phyloP scores from a whole-genome alignment of 495 filamentous ascomycete species.

The Sordaria brevicollis region DNA sequence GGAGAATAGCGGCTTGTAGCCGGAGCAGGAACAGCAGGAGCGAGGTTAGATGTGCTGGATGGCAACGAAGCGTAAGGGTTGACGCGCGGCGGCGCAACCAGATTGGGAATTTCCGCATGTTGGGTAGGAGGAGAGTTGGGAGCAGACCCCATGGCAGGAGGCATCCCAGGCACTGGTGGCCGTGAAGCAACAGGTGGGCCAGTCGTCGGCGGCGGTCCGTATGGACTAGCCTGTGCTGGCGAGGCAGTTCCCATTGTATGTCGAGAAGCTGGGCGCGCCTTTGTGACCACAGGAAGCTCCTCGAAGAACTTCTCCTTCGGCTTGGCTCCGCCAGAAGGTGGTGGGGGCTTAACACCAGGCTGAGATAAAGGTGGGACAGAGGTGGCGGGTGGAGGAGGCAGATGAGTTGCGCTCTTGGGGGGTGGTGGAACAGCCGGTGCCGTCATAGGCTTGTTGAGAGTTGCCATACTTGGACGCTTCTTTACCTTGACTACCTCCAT shows the following conservation, averaged over 20 bases:
- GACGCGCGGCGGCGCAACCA: slow-evolving; percentile 47
- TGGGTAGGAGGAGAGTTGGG: slow-evolving; percentile 10
- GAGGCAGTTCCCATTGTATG: slow-evolving; percentile 25
- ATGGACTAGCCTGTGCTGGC: slow-evolving; percentile 27
- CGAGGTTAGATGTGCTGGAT: slow-evolving; percentile 28
- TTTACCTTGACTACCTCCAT: slow-evolving; percentile 70
- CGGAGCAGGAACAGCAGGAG: slow-evolving; percentile 31
- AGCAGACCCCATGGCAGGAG: neutral
- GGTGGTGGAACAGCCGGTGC: slow-evolving; percentile 33
- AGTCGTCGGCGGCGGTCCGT: slow-evolving; percentile 15
- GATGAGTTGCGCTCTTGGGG: slow-evolving; percentile 47
- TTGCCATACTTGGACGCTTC: slow-evolving; percentile 40
- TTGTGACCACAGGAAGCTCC: slow-evolving; percentile 63
- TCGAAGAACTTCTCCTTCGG: slow-evolving; percentile 65
- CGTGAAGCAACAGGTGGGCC: slow-evolving; percentile 19
- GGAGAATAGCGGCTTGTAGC: slow-evolving; percentile 48
- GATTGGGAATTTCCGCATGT: slow-evolving; percentile 19
- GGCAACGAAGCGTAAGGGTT: slow-evolving; percentile 51
- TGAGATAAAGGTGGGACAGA: slow-evolving; percentile 25
- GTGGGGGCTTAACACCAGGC: slow-evolving; percentile 14
- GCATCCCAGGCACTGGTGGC: slow-evolving; percentile 11
- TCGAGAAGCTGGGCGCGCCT: slow-evolving; percentile 41
- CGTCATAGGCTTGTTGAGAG: slow-evolving; percentile 16
- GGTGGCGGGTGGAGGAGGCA: slow-evolving; percentile 22
- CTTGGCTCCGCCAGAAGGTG: slow-evolving; percentile 20